Evolutionary conservation across 139 green algal genomes (phyloP), one percentile per base, ranked within the genome.

Genomic region (Chlamydomonas urium): DNA sequence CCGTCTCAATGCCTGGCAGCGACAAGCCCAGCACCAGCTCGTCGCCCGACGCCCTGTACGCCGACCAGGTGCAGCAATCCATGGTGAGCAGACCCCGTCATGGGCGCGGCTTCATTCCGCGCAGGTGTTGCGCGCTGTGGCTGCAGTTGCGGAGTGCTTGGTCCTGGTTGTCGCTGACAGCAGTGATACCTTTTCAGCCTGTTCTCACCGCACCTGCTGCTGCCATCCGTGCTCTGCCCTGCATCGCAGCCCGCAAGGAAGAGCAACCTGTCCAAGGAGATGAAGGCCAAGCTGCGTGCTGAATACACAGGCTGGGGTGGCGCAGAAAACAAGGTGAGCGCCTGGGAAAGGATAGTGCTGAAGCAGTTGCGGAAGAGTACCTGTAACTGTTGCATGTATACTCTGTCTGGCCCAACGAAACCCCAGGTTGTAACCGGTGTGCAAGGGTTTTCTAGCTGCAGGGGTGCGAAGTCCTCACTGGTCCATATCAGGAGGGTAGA

Each of bases 291-390:
- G 4, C 62, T 92, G n/a, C 60, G 76, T 0, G 17, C 83, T 37
- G 86, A 92, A 79, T 92, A 92, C 66, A 60, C 79, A 0, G 77
- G 80, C 0, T 50, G 89, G 1, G 86, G 86, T 34, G 86, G 86
- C 28, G 61, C 85, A 48, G 79, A 83, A 42, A 83, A 83, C 78
- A 79, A 65, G 79, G 81, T 89, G 65, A 70, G 79, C 35, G 38
- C 2, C 2, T 24, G 42, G n/a, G n/a, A n/a, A n/a, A n/a, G n/a
- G n/a, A n/a, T n/a, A n/a, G n/a, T n/a, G n/a, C n/a, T n/a, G n/a
- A n/a, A n/a, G n/a, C n/a, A n/a, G n/a, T n/a, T n/a, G n/a, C n/a
- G n/a, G n/a, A n/a, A n/a, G n/a, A n/a, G n/a, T n/a, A n/a, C n/a
- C n/a, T n/a, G n/a, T n/a, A n/a, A n/a, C n/a, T n/a, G n/a, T n/a